Percentiles rank a stretch among this genome's conserved stretches.
Conservation (phyloP, 768 basidiomycete species). For the Kwoniella pini region DNA sequence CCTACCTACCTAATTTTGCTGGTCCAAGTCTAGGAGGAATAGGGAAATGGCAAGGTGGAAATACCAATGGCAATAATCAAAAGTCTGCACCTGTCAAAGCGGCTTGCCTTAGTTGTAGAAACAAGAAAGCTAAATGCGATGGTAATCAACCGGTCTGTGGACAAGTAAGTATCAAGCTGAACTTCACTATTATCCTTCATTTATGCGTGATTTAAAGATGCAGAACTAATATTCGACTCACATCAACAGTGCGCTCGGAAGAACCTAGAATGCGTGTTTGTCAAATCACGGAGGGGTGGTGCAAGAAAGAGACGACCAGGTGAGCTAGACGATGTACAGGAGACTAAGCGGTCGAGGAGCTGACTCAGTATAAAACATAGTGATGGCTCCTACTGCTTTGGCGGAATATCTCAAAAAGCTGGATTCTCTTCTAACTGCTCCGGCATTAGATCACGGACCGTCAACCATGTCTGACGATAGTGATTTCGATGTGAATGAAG, state of each 20-base stretch:
- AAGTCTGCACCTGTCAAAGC: conserved; percentile 47
- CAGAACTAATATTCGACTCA: background rate
- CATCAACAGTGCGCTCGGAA: conserved; percentile 42
- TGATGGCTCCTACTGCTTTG: conserved; percentile 40
- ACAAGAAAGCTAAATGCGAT: conserved; percentile 53
- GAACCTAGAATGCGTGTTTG: conserved; percentile 48
- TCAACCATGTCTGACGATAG: background rate
- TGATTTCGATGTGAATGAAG: conserved; percentile 15
- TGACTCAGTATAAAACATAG: background rate
- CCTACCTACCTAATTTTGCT: background rate
- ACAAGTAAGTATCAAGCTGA: conserved; percentile 33
- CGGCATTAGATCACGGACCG: conserved; percentile 10
- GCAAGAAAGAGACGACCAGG: conserved; percentile 48
- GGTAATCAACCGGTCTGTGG: conserved; percentile 50
- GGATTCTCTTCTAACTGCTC: conserved; percentile 36
- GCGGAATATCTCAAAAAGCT: conserved; percentile 45
- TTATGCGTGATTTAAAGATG: no score
- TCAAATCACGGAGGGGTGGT: conserved; percentile 52
- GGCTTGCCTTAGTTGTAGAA: conserved; percentile 51
- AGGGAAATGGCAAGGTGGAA: conserved; percentile 14
- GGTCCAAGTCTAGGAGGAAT: background rate
- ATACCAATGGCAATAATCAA: background rate
- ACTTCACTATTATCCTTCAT: background rate
- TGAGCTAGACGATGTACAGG: no score
- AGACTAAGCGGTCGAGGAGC: background rate